A percentile compares a stretch with the other conserved stretches of the same genome.
phyloP scores from a whole-genome alignment of 148 eudicot species.

The Rhododendron williamsianum region DNA sequence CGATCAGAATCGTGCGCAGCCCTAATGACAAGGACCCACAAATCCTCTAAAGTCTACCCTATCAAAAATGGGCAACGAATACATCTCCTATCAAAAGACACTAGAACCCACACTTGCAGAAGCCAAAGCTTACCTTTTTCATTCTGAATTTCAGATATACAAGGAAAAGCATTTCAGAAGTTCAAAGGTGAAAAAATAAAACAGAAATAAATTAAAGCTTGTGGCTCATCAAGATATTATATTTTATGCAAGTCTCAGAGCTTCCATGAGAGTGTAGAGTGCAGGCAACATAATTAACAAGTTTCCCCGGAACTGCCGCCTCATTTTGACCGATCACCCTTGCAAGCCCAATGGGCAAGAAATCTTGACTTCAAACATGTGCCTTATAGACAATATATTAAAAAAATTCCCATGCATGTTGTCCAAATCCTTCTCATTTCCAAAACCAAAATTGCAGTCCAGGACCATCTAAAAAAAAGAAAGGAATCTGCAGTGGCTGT shows the following conservation, averaged over 20 bases:
- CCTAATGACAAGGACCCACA: too few species aligned
- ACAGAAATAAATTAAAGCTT: not conserved
- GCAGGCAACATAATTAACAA: not conserved
- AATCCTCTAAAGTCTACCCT: not conserved
- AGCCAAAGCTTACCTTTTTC: constrained; percentile 2
- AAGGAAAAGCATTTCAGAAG: not conserved
- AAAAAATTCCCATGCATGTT: not conserved
- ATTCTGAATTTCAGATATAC: not conserved
- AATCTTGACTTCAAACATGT: not conserved
- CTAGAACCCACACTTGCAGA: not conserved
- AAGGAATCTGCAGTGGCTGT: not conserved
- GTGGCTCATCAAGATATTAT: not conserved
- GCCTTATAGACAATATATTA: not conserved
- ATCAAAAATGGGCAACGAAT: not conserved
- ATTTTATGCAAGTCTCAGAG: not conserved
- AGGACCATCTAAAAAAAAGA: not conserved
- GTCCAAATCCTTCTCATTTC: not conserved
- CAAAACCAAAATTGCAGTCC: not conserved
- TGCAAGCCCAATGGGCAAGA: not conserved
- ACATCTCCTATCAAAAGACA: not conserved
- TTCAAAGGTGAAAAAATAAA: not conserved
- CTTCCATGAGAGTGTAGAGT: not conserved
- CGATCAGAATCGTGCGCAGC: too few species aligned
- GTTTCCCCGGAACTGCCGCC: not conserved
- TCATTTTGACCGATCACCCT: not conserved